Conservation (phyloP, 108 stramenopile genomes). For the Cyclotella kingstonii region DNA sequence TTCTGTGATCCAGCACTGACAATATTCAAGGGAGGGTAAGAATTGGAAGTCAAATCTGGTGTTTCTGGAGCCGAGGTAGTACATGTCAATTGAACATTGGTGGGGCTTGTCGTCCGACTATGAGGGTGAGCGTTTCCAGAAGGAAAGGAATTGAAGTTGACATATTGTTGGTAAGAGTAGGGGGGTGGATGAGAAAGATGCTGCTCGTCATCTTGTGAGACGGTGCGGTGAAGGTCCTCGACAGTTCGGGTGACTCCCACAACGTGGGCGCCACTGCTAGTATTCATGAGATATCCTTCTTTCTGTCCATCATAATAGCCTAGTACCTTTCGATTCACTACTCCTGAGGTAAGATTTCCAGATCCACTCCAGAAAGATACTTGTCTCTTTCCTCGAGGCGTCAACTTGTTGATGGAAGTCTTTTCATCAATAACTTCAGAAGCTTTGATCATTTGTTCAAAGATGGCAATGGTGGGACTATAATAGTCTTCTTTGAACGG, state of each 20-base stretch:
- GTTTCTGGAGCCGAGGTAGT: conserved; percentile 11
- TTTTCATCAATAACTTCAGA: conserved; percentile 29
- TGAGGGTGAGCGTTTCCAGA: too few species aligned
- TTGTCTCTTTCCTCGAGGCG: conserved; percentile 4
- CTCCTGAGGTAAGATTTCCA: not conserved
- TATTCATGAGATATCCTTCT: not conserved
- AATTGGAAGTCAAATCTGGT: conserved; percentile 14
- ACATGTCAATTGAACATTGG: too few species aligned
- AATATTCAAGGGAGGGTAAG: too few species aligned
- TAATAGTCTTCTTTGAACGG: conserved; percentile 19
- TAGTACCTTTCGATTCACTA: not conserved
- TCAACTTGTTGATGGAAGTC: conserved; percentile 7
- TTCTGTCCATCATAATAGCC: not conserved
- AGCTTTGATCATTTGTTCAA: conserved; percentile 47
- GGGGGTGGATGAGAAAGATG: not conserved
- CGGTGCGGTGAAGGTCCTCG: conserved; percentile 12
- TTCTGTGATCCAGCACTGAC: conserved; percentile 3
- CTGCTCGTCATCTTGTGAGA: conserved; percentile 20
- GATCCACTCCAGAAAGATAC: not conserved
- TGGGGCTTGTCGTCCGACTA: too few species aligned
- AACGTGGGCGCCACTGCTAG: not conserved
- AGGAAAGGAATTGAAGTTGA: not conserved
- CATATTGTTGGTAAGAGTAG: not conserved
- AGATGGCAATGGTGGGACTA: conserved; percentile 44
- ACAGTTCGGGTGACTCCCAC: not conserved